Evolutionary conservation across 257 asterid genomes (phyloP), one percentile per base, ranked within the genome.

Genomic region (Plantago elongata): DNA sequence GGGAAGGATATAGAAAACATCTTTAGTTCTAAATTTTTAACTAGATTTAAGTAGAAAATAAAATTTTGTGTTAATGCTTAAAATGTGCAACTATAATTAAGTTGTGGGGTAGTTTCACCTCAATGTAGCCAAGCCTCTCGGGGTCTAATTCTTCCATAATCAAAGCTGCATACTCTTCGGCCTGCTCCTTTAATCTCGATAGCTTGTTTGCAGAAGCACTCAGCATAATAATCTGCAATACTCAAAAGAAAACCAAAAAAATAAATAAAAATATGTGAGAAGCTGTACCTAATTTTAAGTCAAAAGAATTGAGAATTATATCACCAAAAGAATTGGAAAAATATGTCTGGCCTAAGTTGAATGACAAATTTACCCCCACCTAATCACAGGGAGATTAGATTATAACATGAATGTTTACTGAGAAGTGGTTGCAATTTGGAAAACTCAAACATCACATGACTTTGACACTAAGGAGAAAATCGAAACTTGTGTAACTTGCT

Each of bases 131-230:
- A 51, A 91, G 98, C 78, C 96, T 68, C 68, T 91, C 98, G 0
- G 98, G 98, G 59, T 91, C 98, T 42, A 91, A 80, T 73, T 91
- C 98, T 77, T 91, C 98, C 98, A 91, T 91, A 42, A 91, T 91
- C 66, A 91, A 63, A 75, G 98, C 98, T 61, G 98, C 96, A 70
- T 91, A 91, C 60, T 91, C 98, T 70, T 86, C 98, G 3, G 98
- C 96, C 62, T 91, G 96, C 77, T 88, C 98, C 74, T 91, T 83
- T 67, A 91, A 74, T 84, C 96, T 86, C 51, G 96, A 88, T 50
- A 91, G 74, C 68, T 91, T 91, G 66, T 91, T 91, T 43, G 99
- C 99, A 30, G 91, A 92, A 16, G 99, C 99, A 80, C 99, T 92
- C 17, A 89, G 77, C 97, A 84, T 86, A 45, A 92, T 92, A 59